These are phyloP conservation scores for Cladorrhinum sp. DNA, from an alignment of 2,329 filamentous ascomycete genomes.

Conservation along the genomic window DNA sequence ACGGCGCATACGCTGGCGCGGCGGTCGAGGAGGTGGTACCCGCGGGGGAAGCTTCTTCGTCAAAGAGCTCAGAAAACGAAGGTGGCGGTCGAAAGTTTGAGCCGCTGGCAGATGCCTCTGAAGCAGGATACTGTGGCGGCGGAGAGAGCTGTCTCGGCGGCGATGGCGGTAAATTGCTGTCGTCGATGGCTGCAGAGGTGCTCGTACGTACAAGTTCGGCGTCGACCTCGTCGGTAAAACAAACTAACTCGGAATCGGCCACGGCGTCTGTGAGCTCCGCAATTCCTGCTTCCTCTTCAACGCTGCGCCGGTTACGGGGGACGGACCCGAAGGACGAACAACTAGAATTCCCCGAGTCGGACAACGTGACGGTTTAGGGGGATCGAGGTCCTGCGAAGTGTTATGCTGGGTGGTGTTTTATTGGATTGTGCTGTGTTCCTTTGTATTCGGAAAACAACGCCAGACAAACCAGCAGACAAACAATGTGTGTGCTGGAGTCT, in stretches of 20 bases:
- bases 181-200: constrained; percentile 1
- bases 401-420: neutral
- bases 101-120: constrained; percentile 50
- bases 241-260: constrained; percentile 23
- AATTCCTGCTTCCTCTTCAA: constrained; percentile 33
- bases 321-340: constrained; percentile 41
- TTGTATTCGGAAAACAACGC: neutral
- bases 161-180: constrained; percentile 12
- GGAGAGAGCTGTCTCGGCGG: constrained; percentile 39
- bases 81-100: constrained; percentile 45
- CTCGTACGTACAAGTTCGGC: constrained; percentile 17
- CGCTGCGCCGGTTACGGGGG: constrained; percentile 26
- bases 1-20: constrained; percentile 50
- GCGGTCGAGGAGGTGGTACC: constrained; percentile 37
- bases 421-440: neutral
- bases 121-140: constrained; percentile 58
- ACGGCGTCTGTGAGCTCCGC: constrained; percentile 24
- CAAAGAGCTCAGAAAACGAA: constrained; percentile 60
- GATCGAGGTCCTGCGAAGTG: neutral
- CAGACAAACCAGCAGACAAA: neutral
- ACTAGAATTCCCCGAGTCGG: constrained; percentile 42
- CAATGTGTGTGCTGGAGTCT: too few species aligned
- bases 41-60: constrained; percentile 19
- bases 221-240: constrained; percentile 32
- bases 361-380: constrained; percentile 45